Evolutionary conservation across 345 rosid species (phyloP).

Genomic region (Sapria himalayana): DNA sequence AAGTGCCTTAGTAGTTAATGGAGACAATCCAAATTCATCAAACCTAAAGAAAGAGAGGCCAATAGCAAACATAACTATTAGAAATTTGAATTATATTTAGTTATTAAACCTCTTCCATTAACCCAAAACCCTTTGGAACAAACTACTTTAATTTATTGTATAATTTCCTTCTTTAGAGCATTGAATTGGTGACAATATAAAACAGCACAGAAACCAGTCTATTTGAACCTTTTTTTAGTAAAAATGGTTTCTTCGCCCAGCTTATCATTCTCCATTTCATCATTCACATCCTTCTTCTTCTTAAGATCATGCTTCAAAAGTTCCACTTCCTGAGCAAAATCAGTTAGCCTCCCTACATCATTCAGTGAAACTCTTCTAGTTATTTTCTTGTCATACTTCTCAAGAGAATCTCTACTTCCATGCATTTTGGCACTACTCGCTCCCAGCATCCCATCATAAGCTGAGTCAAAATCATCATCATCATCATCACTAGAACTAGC

Average conservation of each 20-base stretch:
- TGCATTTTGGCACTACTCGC: constrained; percentile 27
- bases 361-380: constrained; percentile 45
- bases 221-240: constrained; percentile 32
- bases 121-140: too few relatives aligned
- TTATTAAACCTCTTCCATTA: too few relatives aligned
- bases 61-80: too few relatives aligned
- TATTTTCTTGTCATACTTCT: constrained; percentile 45
- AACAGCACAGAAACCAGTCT: background rate
- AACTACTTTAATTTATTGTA: too few relatives aligned
- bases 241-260: constrained; percentile 27
- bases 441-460: constrained; percentile 10
- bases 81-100: too few relatives aligned
- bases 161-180: too few relatives aligned
- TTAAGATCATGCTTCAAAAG: constrained; percentile 36
- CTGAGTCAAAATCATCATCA: constrained; percentile 21
- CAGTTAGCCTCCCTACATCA: constrained; percentile 26
- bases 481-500: constrained; percentile 33
- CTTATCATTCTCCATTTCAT: constrained; percentile 11
- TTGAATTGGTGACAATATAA: too few relatives aligned
- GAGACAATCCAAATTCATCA: constrained; percentile 62
- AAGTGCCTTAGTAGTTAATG: constrained; percentile 63
- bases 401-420: constrained; percentile 60
- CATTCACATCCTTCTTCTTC: constrained; percentile 20
- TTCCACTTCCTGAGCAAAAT: constrained; percentile 35
- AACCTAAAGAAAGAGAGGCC: constrained; percentile 25